Conservation (phyloP, 768 basidiomycete genomes). For the Suillus clintonianus region DNA sequence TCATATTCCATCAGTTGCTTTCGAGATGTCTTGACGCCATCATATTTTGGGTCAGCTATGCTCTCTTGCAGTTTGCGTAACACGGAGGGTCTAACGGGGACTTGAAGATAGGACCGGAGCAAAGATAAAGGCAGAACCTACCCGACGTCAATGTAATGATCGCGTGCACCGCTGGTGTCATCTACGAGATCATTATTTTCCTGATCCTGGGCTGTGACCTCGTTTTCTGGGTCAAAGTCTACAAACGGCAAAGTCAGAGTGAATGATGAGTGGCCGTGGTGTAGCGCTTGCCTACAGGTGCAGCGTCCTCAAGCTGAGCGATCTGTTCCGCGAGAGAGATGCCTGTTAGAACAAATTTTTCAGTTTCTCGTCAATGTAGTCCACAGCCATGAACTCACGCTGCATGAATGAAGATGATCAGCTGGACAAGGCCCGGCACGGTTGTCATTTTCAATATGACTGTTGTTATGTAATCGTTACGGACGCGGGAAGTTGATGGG, state of each 20-base stretch:
- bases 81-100: constrained; percentile 58
- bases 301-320: constrained; percentile 71
- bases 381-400: constrained; percentile 24
- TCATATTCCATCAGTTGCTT: constrained; percentile 50
- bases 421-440: not conserved
- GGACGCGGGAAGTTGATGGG: constrained; percentile 36
- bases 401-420: constrained; percentile 20
- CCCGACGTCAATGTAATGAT: constrained; percentile 89
- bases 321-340: constrained; percentile 80
- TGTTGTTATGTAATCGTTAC: constrained; percentile 7
- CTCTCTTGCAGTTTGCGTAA: constrained; percentile 67
- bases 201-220: constrained; percentile 44
- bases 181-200: constrained; percentile 37
- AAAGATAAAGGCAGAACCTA: constrained; percentile 35
- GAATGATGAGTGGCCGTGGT: constrained; percentile 4
- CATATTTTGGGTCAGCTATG: constrained; percentile 78
- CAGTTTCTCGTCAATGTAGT: constrained; percentile 2
- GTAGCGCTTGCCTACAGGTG: constrained; percentile 60
- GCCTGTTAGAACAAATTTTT: constrained; percentile 27
- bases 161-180: constrained; percentile 43
- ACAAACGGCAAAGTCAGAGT: constrained; percentile 12
- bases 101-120: constrained; percentile 1
- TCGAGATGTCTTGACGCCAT: constrained; percentile 64
- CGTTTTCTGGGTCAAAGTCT: constrained; percentile 81
- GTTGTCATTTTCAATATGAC: not conserved